These are phyloP conservation scores for Tephrocybe sp. DNA, from an alignment of 768 basidiomycete species.

Conservation along the genomic window DNA sequence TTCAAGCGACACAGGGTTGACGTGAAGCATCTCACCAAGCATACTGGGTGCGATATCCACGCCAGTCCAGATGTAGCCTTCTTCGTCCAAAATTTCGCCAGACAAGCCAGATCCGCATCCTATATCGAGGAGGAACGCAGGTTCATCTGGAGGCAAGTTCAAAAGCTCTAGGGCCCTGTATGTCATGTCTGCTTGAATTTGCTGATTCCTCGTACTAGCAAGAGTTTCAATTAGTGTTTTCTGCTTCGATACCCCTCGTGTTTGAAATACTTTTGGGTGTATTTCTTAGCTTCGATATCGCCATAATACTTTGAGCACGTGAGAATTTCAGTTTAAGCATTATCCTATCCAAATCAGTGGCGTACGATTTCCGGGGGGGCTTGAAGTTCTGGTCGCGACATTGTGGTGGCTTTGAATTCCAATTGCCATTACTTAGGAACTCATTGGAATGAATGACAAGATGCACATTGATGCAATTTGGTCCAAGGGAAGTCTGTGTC, in stretches of 20 bases:
- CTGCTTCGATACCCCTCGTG: background rate
- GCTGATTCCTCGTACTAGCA: conserved; percentile 86
- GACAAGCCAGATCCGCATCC: conserved; percentile 97
- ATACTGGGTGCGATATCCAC: conserved; percentile 95
- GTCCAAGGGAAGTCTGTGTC: no score
- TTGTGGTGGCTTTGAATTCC: conserved; percentile 25
- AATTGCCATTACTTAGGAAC: no score
- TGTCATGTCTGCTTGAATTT: conserved; percentile 97
- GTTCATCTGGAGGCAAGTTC: conserved; percentile 72
- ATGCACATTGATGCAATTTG: no score
- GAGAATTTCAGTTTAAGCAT: conserved; percentile 7
- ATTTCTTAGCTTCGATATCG: conserved; percentile 92
- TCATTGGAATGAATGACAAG: no score
- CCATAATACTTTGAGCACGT: conserved; percentile 79
- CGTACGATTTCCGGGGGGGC: conserved; percentile 90
- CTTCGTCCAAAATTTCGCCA: conserved; percentile 94
- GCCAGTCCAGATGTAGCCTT: conserved; percentile 91
- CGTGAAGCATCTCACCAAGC: conserved; percentile 61
- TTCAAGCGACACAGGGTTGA: background rate
- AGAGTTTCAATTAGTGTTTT: conserved; percentile 17
- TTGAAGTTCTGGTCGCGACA: conserved; percentile 87
- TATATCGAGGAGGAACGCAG: conserved; percentile 89
- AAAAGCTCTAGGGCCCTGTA: conserved; percentile 91
- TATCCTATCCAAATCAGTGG: background rate
- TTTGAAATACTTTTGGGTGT: conserved; percentile 80